Evolutionary conservation across 148 eudicot species (phyloP), one percentile per base, ranked within the genome.

Genomic region (Talinum fruticosum): DNA sequence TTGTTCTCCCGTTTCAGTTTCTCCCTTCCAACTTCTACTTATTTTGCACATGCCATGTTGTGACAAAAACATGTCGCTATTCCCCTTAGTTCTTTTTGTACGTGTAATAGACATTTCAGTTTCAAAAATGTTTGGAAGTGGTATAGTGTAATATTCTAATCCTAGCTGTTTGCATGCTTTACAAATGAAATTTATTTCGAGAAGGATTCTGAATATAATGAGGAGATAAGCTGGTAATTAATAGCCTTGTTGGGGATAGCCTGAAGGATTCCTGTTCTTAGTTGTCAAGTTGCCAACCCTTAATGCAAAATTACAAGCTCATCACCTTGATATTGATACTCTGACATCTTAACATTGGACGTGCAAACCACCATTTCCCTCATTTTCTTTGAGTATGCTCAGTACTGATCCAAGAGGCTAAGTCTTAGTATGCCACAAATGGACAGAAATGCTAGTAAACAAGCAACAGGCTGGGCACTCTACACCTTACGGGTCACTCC

Each of bases 121-220:
- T 57, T 57, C 10, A 8, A 8, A 57, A 57, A 57, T 24, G 28
- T 57, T 23, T 57, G 64, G 24, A 57, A 57, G 28, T 57, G 8
- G 47, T 41, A 41, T 14, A 1, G 64, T 57, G n/a, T 57, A 8
- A 57, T 28, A 23, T 54, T 53, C 10, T n/a, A 10, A 21, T 54
- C 26, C 62, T 54, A 54, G 24, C 62, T n/a, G 24, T 54, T n/a
- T 54, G 62, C 62, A 62, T 26, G 15, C 66, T 26, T 28, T 28
- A 62, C 66, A n/a, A 72, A 47, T 32, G 41, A 73, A 73, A 70
- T 26, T 44, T 70, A 37, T 70, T 13, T 0, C 26, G 26, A 47
- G 33, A 41, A 13, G 73, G 73, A 69, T 26, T 44, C 10, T 70
- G 73, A 70, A 70, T 41, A 70, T 41, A 38, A 41, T 24, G 30